phyloP scores from a whole-genome alignment of 1,139 yeast species.

The Kurtzmaniella quercitrusa region DNA sequence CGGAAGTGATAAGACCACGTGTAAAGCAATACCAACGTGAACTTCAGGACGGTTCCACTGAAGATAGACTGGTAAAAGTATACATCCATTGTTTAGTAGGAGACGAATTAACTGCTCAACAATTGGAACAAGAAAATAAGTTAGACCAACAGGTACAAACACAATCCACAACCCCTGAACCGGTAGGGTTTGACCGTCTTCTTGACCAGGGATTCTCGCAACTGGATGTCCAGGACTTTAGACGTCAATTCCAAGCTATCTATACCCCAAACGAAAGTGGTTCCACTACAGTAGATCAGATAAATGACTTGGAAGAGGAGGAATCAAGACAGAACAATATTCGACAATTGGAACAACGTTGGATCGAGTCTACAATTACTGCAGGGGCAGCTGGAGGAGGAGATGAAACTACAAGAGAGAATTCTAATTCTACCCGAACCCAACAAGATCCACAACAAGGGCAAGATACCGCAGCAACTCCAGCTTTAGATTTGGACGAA shows the following conservation, averaged over 20 bases:
- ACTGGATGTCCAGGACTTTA: constrained; percentile 65
- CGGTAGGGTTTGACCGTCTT: constrained; percentile 80
- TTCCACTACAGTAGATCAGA: constrained; percentile 17
- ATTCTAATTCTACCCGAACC: constrained; percentile 2
- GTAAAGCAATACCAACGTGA: constrained; percentile 10
- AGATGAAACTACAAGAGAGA: constrained; percentile 7
- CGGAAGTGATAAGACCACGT: constrained; percentile 41
- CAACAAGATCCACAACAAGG: constrained; percentile 1
- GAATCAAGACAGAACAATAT: constrained; percentile 35
- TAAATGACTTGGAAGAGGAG: constrained; percentile 39
- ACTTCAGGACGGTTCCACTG: constrained; percentile 6
- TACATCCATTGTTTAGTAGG: constrained; percentile 84
- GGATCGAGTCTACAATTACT: constrained; percentile 79
- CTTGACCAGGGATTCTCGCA: constrained; percentile 79
- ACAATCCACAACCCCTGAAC: constrained; percentile 60
- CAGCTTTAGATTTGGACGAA: constrained; percentile 29
- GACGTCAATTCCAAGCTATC: constrained; percentile 69
- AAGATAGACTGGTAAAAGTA: constrained; percentile 21
- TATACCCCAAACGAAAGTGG: constrained; percentile 31
- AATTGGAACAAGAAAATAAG: constrained; percentile 59
- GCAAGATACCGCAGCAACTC: constrained; percentile 17
- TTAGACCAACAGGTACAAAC: constrained; percentile 50
- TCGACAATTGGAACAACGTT: constrained; percentile 75
- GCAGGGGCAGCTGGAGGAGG: constrained; percentile 14
- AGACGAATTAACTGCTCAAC: constrained; percentile 55